Conservation (phyloP, 768 basidiomycete genomes). For the Mycena floridula region DNA sequence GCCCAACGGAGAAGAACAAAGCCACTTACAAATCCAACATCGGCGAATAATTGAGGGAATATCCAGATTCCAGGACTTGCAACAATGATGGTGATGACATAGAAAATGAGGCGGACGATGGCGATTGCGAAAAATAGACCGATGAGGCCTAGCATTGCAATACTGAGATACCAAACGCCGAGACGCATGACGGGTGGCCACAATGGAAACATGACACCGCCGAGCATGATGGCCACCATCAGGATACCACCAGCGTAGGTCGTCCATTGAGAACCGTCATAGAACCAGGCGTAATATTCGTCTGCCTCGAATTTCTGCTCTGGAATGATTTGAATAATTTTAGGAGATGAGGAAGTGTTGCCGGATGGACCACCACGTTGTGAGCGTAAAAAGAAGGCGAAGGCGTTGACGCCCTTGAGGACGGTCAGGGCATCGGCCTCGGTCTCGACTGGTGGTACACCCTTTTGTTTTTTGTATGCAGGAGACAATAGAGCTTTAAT, state of each 20-base stretch:
- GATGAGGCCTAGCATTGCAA: conserved; percentile 81
- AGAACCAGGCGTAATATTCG: conserved; percentile 95
- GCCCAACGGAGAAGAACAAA: not conserved
- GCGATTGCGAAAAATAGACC: conserved; percentile 89
- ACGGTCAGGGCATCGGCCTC: conserved; percentile 71
- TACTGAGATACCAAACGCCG: conserved; percentile 93
- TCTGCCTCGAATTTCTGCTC: conserved; percentile 75
- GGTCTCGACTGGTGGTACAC: conserved; percentile 62
- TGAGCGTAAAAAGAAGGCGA: conserved; percentile 90
- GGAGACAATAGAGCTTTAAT: conserved; percentile 89
- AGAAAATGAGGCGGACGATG: conserved; percentile 88
- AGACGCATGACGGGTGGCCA: conserved; percentile 93
- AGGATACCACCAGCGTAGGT: conserved; percentile 85
- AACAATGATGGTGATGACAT: conserved; percentile 83
- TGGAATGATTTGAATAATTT: conserved; percentile 71
- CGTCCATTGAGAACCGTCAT: conserved; percentile 90
- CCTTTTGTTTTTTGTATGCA: conserved; percentile 84
- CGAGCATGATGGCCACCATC: conserved; percentile 92
- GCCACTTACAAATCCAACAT: conserved; percentile 91
- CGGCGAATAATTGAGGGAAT: conserved; percentile 96
- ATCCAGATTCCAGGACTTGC: conserved; percentile 95
- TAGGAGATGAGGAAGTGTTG: conserved; percentile 68
- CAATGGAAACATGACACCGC: conserved; percentile 97
- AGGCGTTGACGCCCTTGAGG: conserved; percentile 67
- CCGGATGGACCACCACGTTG: conserved; percentile 67